These are phyloP conservation scores for Periconia sp. DNA, from an alignment of 2,329 filamentous ascomycete genomes.

Conservation along the genomic window DNA sequence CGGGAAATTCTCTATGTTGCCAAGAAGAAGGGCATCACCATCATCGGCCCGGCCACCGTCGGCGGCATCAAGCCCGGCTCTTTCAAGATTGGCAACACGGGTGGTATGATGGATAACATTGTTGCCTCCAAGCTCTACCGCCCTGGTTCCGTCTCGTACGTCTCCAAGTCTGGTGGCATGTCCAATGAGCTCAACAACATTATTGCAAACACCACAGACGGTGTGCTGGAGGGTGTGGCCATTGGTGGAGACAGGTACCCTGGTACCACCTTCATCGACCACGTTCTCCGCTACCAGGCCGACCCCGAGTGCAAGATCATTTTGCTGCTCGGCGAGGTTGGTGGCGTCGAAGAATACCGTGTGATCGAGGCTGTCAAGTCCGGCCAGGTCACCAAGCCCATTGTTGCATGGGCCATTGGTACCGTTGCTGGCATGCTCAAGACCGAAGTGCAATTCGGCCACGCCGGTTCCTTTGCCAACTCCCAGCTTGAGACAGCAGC, in stretches of 20 bases:
- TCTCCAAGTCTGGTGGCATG: constrained; percentile 99
- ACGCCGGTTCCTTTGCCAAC: constrained; percentile 98
- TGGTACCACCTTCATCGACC: constrained; percentile 98
- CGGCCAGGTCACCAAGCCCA: constrained; percentile 94
- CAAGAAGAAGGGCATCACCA: constrained; percentile 98
- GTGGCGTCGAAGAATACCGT: constrained; percentile 99
- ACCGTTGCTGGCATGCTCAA: constrained; percentile 99
- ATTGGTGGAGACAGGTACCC: constrained; percentile 99
- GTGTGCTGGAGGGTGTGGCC: constrained; percentile 98
- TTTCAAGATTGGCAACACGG: constrained; percentile 99
- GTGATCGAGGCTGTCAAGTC: constrained; percentile 98
- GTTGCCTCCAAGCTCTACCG: constrained; percentile 99
- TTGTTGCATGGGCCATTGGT: constrained; percentile 98
- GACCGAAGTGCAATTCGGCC: constrained; percentile 99
- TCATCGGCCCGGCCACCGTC: constrained; percentile 97
- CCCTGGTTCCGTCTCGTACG: constrained; percentile 97
- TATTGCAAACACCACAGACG: constrained; percentile 92
- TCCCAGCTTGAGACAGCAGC: constrained; percentile 97
- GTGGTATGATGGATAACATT: constrained; percentile 99
- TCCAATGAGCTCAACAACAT: constrained; percentile 99
- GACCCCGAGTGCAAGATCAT: constrained; percentile 99
- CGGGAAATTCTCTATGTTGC: constrained; percentile 97
- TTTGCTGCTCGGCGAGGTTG: constrained; percentile 93
- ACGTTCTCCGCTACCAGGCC: constrained; percentile 93
- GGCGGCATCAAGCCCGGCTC: constrained; percentile 99